Base-by-base conservation (phyloP, 768 basidiomycete species). In the Macrocybe gigantea region DNA sequence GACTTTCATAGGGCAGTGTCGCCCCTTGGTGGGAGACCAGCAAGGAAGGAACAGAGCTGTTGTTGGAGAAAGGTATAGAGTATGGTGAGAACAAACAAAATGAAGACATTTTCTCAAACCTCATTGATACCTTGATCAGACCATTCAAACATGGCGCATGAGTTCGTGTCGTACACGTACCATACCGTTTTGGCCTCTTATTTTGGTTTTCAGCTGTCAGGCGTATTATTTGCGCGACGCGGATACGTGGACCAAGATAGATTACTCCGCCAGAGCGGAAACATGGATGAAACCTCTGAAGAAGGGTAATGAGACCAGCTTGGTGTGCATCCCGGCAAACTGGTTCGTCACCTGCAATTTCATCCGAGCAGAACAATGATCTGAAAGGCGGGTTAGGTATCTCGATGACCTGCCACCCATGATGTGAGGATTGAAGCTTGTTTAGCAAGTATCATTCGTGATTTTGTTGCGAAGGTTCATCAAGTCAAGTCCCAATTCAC, bases 1-100 rank as follows among this genome's bases (percentile, higher is more conserved):
- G 22, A 22, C 22, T 7, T 45, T 13, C 30, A 33, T 2, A 10
- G 70, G 64, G 82, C 80, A 35, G 75, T 43, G 83, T 85, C 33
- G 85, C 85, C 1, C 85, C 85, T 0, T 89, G 86, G 84, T 89
- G 85, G 85, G 87, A 89, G 60, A 78, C 78, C 2, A 82, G 78
- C 61, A 80, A 76, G 51, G 83, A 85, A 60, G 81, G 80, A 3
- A 79, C 78, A 0, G 64, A 76, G 11, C 67, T 88, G 22, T 65
- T 88, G 22, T 72, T 86, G 15, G 80, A 83, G 34, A 81, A 82
- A 52, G 87, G 87, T 0, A 83, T 89, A 39, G 75, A 85, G 68
- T 88, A 89, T 56, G 85, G 82, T 82, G 49, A 43, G 66, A 22
- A 22, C 22, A 22, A 22, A 22, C 2, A 22, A 4, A 22, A 22